phyloP scores from a whole-genome alignment of 225 moss, liverwort and hornwort genomes.

The Pseudisothecium myosuroides region DNA sequence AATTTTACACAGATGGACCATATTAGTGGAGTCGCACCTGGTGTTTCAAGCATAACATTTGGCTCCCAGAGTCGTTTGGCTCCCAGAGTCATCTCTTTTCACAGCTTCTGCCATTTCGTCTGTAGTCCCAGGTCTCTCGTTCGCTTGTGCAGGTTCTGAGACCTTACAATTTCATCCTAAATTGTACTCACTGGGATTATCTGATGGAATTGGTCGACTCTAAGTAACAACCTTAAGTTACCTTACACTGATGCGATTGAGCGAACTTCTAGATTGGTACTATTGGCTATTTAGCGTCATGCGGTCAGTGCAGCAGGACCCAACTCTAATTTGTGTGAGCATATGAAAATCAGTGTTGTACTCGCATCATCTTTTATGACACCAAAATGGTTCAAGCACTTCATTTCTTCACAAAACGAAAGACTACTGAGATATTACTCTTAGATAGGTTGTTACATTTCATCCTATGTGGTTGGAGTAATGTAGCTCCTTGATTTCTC shows the following conservation, averaged over 20 bases:
- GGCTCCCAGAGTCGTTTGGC: too few relatives aligned
- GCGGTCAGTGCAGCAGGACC: background rate
- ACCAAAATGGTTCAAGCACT: background rate
- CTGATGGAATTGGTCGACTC: background rate
- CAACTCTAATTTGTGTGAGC: background rate
- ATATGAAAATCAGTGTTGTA: background rate
- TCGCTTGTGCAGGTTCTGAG: background rate
- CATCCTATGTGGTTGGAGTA: background rate
- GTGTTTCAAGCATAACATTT: background rate
- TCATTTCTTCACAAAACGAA: background rate
- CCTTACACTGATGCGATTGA: too few relatives aligned
- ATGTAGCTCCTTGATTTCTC: too few relatives aligned
- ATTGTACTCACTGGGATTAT: background rate
- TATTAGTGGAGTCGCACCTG: background rate
- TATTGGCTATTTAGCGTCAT: too few relatives aligned
- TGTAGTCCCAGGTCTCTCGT: background rate
- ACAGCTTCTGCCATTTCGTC: background rate
- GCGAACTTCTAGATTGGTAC: too few relatives aligned
- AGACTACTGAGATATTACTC: background rate
- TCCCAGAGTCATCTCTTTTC: background rate
- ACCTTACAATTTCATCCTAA: background rate
- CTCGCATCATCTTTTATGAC: background rate
- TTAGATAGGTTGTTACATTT: background rate
- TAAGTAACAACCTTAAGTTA: too few relatives aligned
- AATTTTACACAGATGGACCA: background rate